phyloP scores from a whole-genome alignment of 768 basidiomycete genomes.

The Podaxis rugospora region DNA sequence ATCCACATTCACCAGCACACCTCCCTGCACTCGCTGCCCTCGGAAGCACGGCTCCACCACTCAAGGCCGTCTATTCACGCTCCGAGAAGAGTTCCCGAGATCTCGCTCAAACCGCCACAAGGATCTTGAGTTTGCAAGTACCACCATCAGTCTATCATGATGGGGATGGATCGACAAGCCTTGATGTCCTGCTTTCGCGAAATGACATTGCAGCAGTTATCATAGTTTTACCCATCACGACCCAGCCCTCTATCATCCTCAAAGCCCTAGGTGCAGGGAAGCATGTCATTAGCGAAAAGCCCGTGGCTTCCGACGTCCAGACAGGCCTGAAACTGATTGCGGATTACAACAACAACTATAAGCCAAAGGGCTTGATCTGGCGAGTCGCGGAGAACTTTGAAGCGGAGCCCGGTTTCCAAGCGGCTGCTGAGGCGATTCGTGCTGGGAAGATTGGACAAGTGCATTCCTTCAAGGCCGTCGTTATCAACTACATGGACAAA shows the following conservation, averaged over 20 bases:
- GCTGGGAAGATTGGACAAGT: slow-evolving; percentile 71
- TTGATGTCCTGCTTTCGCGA: slow-evolving; percentile 65
- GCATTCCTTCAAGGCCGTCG: slow-evolving; percentile 56
- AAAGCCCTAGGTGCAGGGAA: slow-evolving; percentile 71
- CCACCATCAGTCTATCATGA: slow-evolving; percentile 56
- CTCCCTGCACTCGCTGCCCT: slow-evolving; percentile 68
- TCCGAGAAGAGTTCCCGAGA: slow-evolving; percentile 56
- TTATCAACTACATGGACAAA: slow-evolving; percentile 50
- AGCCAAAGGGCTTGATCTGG: slow-evolving; percentile 70
- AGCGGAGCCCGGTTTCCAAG: slow-evolving; percentile 54
- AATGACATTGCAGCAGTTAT: slow-evolving; percentile 70
- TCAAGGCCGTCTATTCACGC: slow-evolving; percentile 78
- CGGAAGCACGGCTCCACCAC: slow-evolving; percentile 36
- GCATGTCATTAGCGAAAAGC: slow-evolving; percentile 88
- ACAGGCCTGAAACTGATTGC: slow-evolving; percentile 60
- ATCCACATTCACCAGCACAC: slow-evolving; percentile 47
- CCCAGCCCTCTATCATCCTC: slow-evolving; percentile 65
- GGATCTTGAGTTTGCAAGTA: slow-evolving; percentile 32
- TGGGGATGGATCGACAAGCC: slow-evolving; percentile 34
- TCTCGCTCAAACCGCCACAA: slow-evolving; percentile 43
- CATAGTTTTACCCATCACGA: slow-evolving; percentile 71
- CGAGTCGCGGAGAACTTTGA: slow-evolving; percentile 79
- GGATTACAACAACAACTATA: slow-evolving; percentile 60
- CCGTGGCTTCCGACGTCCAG: slow-evolving; percentile 68
- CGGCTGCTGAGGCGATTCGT: slow-evolving; percentile 43